Base-by-base conservation (phyloP, 352 stramenopile species). In the Phytophthora syringae region DNA sequence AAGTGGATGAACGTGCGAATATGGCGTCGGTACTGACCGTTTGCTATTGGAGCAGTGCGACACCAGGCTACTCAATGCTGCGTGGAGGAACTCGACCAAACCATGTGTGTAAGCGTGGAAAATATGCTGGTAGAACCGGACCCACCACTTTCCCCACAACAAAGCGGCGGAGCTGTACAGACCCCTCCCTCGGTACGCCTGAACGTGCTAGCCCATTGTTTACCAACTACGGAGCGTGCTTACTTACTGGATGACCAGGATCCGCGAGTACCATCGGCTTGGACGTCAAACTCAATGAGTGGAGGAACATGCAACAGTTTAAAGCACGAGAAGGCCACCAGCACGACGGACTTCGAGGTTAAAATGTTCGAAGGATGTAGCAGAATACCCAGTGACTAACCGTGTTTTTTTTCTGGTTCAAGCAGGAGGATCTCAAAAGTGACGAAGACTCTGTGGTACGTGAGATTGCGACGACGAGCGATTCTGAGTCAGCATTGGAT, bases 31-130 rank as follows among this genome's bases (percentile, higher is more conserved):
- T 28, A 21, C 20, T 55, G 16, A 6, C 5, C 34, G 21, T 60
- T 52, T 60, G 13, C 11, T 64, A 7, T 50, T 28, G 16, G 21
- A 28, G 16, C 15, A 81, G 73, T 71, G 24, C 51, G 55, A 28
- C 65, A 81, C 39, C 51, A 67, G 16, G 62, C 53, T 7, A 59
- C 49, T 42, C 73, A 81, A 53, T 81, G 70, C 51, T 58, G 30
- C n/a, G 42, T 76, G 15, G 44, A 56, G 12, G 56, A 66, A 55
- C 21, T 52, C 21, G 34, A 62, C 27, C 20, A 56, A 61, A 37
- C n/a, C 42, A 50, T 40, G 25, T 32, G 24, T 44, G 32, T 34
- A 22, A 43, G 15, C 2, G 18, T 56, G 16, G 28, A 60, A 49
- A 40, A 60, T 42, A 36, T n/a, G 5, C 21, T 45, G 1, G 12